Percentiles rank a stretch among this genome's conserved stretches.
These are phyloP conservation scores for Dryas alaskensis DNA, from an alignment of 306 rosid genomes.

Conservation along the genomic window DNA sequence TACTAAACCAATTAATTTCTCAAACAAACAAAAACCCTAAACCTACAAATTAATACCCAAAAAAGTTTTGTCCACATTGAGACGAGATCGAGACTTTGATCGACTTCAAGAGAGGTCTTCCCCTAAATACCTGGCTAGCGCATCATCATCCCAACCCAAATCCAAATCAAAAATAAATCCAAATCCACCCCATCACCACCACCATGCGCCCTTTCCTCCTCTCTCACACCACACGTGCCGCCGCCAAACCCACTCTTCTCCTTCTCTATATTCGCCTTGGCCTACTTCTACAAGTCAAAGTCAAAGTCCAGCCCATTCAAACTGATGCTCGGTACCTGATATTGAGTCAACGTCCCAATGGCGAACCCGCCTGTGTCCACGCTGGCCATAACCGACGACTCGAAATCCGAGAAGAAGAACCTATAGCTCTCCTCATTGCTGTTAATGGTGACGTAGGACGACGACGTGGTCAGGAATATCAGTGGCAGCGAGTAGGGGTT, in stretches of 20 bases:
- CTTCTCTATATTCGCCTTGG: too few relatives aligned
- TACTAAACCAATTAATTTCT: too few relatives aligned
- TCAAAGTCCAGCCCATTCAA: too few relatives aligned
- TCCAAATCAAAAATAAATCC: too few relatives aligned
- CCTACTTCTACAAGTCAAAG: too few relatives aligned
- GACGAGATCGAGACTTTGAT: too few relatives aligned
- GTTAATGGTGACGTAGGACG: conserved; percentile 64
- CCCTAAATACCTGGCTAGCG: conserved; percentile 39
- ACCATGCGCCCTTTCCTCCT: conserved; percentile 20
- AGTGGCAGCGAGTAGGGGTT: conserved; percentile 47
- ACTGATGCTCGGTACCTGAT: too few relatives aligned
- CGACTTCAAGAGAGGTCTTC: conserved; percentile 22
- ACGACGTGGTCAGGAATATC: conserved; percentile 44
- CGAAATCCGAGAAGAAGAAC: conserved; percentile 60
- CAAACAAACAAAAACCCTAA: too few relatives aligned
- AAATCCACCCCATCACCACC: not conserved
- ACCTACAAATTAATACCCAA: too few relatives aligned
- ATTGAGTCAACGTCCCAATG: not conserved
- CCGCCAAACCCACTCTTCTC: not conserved
- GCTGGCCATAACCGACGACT: conserved; percentile 72
- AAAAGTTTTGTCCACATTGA: too few relatives aligned
- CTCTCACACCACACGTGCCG: conserved; percentile 24
- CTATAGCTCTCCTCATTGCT: conserved; percentile 79
- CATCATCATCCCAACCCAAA: conserved; percentile 41
- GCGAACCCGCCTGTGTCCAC: conserved; percentile 34